Percentiles rank a stretch among this genome's conserved stretches.
Evolutionary conservation across 2,329 filamentous ascomycete species (phyloP).

Genomic region (Aspergillus ochraceus): DNA sequence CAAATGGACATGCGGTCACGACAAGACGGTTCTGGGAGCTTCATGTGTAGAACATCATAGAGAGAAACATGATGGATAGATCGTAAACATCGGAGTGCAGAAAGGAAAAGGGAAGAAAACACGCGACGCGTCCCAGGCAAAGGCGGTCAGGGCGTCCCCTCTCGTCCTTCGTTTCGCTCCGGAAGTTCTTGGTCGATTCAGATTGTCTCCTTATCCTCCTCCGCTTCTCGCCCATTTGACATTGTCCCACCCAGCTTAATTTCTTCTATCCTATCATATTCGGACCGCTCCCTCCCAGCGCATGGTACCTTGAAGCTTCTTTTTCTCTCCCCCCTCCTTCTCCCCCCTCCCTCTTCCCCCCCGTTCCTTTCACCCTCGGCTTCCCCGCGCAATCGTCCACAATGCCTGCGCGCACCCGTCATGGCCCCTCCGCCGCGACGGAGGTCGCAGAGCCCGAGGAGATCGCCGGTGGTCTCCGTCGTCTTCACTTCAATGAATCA

Average conservation of each 20-base stretch:
- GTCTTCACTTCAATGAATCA: constrained; percentile 77
- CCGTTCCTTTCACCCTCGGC: constrained; percentile 9
- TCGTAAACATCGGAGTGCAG: not conserved
- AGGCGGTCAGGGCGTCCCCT: constrained; percentile 4
- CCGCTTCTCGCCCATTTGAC: not conserved
- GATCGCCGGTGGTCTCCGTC: constrained; percentile 31
- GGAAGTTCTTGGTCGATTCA: not conserved
- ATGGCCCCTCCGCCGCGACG: constrained; percentile 32
- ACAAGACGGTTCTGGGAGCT: too few species aligned
- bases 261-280: not conserved
- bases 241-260: not conserved
- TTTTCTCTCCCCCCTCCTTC: constrained; percentile 1
- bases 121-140: constrained; percentile 5
- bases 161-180: constrained; percentile 1
- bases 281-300: constrained; percentile 2
- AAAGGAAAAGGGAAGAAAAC: not conserved
- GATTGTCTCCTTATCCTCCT: not conserved
- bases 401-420: constrained; percentile 47
- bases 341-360: not conserved
- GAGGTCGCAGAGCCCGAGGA: constrained; percentile 36
- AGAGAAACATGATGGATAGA: not conserved
- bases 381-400: constrained; percentile 30
- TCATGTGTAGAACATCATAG: not conserved
- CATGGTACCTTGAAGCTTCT: constrained; percentile 23
- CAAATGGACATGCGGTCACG: too few species aligned